Conservation (phyloP, 257 asterid species). For the Lithospermum erythrorhizon region DNA sequence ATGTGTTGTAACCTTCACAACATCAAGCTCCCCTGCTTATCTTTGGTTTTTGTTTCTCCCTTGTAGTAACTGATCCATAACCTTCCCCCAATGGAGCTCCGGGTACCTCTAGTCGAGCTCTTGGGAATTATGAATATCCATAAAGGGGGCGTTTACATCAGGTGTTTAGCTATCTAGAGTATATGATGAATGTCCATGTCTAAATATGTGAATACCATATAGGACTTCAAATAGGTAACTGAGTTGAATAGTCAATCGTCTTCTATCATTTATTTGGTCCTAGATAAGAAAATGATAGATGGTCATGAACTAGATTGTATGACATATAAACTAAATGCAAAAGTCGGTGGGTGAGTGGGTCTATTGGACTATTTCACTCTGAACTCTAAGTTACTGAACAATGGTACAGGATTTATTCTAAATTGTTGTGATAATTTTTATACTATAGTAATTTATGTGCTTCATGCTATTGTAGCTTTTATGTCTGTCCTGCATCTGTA, state of each 20-base stretch:
- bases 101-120: neutral
- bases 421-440: too few relatives aligned
- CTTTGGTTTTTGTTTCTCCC: neutral
- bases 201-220: neutral
- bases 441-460: neutral
- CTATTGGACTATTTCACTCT: neutral
- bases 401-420: neutral
- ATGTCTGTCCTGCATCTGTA: slow-evolving; percentile 94
- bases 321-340: neutral
- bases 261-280: neutral
- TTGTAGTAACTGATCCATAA: too few relatives aligned
- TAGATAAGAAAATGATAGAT: too few relatives aligned
- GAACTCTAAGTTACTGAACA: neutral
- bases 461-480: slow-evolving; percentile 54
- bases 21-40: neutral
- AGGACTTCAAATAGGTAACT: neutral
- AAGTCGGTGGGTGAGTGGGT: neutral
- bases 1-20: neutral
- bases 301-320: neutral
- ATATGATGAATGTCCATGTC: neutral
- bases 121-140: neutral
- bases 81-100: too few relatives aligned
- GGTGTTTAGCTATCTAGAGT: neutral
- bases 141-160: neutral
- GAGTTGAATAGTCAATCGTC: neutral